Evolutionary conservation across 345 rosid species (phyloP), one percentile per base, ranked within the genome.

Genomic region (Lenwebbia sp.): DNA sequence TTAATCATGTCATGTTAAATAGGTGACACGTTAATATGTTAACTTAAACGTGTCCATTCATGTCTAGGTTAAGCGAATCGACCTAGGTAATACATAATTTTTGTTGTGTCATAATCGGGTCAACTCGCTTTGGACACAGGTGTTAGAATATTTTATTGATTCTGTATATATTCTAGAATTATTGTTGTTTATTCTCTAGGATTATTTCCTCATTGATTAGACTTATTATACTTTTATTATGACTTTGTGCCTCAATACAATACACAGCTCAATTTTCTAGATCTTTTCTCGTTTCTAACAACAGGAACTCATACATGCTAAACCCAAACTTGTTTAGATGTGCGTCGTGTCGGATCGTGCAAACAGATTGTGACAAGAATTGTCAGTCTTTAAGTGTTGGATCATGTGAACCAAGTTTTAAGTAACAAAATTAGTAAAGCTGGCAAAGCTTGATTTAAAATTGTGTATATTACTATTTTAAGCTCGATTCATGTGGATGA

Each of bases 301-400:
- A n/a, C n/a, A n/a, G 5, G 4, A 22, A 23, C 58, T 55, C 11
- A 1, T 8, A 55, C 26, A 55, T 55, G n/a, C n/a, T 23, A 55
- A 56, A 56, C 40, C 0, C 78, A 33, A 4, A 70, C 25, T 19
- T 33, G 22, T 9, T 33, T 65, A 65, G 76, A 17, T 30, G 25
- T 10, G 23, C 22, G 3, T 33, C 1, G 0, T 19, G 44, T 33
- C 6, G 3, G 2, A 8, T 17, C 1, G 0, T 9, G 25, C 78
- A 33, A 70, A 9, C 37, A 13, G 47, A 37, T 1, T 1, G 3
- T 33, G 78, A 9, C 21, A 33, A 33, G 40, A 70, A 33, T 70
- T 9, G 23, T 9, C 21, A 6, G 25, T 23, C 5, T 4, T 4
- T 7, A 33, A 17, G 13, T 17, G 47, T 70, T 33, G 25, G 47